Evolutionary conservation across 75 land plant genomes (phyloP).

Genomic region (Pseudotsuga menziesii): DNA sequence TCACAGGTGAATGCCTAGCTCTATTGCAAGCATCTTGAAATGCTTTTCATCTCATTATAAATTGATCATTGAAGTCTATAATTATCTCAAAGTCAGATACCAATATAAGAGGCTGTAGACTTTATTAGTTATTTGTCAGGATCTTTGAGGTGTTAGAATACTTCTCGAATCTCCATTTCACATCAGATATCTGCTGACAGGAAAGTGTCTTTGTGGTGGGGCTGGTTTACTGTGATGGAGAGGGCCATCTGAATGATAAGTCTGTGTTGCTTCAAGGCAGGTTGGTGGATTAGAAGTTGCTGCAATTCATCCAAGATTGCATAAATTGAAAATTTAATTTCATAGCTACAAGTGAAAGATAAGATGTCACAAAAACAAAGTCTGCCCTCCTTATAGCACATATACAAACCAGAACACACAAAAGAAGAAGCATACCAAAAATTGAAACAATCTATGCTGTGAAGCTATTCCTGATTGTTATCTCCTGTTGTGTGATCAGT

Average conservation of each 20-base stretch:
- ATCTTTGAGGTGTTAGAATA: neutral
- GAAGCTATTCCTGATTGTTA: neutral
- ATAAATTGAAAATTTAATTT: neutral
- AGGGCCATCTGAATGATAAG: conserved; percentile 92
- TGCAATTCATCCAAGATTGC: neutral
- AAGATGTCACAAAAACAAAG: neutral
- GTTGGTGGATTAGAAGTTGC: conserved; percentile 22
- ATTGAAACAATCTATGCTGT: neutral
- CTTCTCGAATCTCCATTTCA: conserved; percentile 10
- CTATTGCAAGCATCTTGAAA: neutral
- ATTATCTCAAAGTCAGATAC: neutral
- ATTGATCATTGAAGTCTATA: neutral
- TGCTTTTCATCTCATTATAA: neutral
- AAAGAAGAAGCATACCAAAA: conserved; percentile 2
- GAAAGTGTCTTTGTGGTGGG: conserved; percentile 76
- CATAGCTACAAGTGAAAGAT: neutral
- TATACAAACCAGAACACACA: neutral
- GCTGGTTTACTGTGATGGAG: conserved; percentile 90
- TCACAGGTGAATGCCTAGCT: conserved; percentile 56
- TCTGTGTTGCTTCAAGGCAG: conserved; percentile 89
- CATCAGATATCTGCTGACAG: conserved; percentile 35
- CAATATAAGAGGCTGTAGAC: neutral
- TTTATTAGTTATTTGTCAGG: neutral
- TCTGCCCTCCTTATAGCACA: neutral
- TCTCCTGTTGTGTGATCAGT: conserved; percentile 30